Percentiles rank a stretch among this genome's conserved stretches.
Conservation (phyloP, 1,284 basidiomycete species). For the Irpex sp. region DNA sequence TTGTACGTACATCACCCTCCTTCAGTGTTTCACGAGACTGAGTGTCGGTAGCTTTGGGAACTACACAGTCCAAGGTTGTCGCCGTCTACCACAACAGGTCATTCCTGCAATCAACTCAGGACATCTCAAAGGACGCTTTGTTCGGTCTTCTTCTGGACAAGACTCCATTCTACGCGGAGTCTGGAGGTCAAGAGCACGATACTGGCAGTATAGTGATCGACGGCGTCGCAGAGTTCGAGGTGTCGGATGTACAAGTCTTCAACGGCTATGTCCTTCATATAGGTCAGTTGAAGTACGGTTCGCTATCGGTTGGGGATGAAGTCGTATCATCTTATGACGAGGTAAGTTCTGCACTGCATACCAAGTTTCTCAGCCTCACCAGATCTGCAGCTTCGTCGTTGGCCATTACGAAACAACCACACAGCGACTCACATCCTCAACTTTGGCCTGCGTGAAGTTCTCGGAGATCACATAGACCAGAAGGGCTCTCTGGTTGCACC, state of each 20-base stretch:
- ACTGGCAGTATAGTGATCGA: conserved; percentile 94
- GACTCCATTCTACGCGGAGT: conserved; percentile 98
- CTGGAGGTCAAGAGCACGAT: conserved; percentile 96
- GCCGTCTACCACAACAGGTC: conserved; percentile 84
- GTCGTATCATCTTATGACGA: conserved; percentile 78
- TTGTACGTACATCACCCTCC: conserved; percentile 45
- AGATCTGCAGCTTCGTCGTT: conserved; percentile 71
- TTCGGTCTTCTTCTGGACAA: conserved; percentile 91
- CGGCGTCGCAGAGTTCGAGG: conserved; percentile 88
- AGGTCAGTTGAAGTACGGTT: conserved; percentile 79
- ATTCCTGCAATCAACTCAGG: conserved; percentile 70
- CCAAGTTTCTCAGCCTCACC: conserved; percentile 5
- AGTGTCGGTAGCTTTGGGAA: conserved; percentile 41
- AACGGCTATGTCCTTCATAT: conserved; percentile 89
- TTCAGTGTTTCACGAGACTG: neutral
- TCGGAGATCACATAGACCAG: conserved; percentile 97
- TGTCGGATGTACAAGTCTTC: conserved; percentile 88
- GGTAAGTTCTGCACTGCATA: conserved; percentile 30
- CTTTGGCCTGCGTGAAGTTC: conserved; percentile 86
- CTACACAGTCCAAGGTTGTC: conserved; percentile 75
- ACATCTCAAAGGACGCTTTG: conserved; percentile 57
- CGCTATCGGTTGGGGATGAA: conserved; percentile 63
- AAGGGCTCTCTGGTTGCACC: conserved; percentile 97
- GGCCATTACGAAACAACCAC: conserved; percentile 97
- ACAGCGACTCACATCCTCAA: conserved; percentile 99